These are phyloP conservation scores for Chlorella vulgaris DNA, from an alignment of 139 green algal genomes.

Conservation along the genomic window DNA sequence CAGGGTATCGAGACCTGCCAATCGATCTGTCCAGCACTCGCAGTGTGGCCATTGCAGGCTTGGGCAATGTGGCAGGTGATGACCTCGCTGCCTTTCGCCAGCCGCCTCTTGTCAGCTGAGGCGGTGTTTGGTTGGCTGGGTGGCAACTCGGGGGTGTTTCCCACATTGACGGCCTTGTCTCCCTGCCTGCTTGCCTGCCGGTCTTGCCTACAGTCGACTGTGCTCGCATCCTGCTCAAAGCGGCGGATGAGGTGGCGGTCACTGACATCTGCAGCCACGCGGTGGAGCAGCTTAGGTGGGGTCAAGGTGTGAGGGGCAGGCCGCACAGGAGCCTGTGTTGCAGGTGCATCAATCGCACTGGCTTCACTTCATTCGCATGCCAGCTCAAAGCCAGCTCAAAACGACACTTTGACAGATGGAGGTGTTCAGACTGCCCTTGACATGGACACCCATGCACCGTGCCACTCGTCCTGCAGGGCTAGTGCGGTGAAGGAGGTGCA, in stretches of 20 bases:
- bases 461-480: too few relatives aligned
- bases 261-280: constrained; percentile 90
- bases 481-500: constrained; percentile 71
- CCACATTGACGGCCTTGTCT: too few relatives aligned
- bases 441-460: too few relatives aligned
- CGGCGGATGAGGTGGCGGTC: constrained; percentile 51
- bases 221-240: constrained; percentile 85
- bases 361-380: too few relatives aligned
- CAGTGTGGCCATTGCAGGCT: constrained; percentile 69
- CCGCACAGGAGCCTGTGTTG: background rate
- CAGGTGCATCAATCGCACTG: too few relatives aligned
- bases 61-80: constrained; percentile 90
- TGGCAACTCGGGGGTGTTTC: too few relatives aligned
- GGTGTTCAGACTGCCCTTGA: too few relatives aligned
- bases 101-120: too few relatives aligned
- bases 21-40: constrained; percentile 62
- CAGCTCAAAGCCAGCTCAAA: too few relatives aligned
- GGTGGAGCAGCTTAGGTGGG: constrained; percentile 61
- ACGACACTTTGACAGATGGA: too few relatives aligned
- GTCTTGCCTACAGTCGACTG: constrained; percentile 73
- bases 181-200: too few relatives aligned
- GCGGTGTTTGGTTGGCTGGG: too few relatives aligned
- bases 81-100: background rate
- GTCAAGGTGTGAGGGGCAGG: background rate
- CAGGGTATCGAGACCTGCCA: constrained; percentile 64